These are phyloP conservation scores for Pseudopithomyces maydicus DNA, from an alignment of 2,329 filamentous ascomycete species.

Conservation along the genomic window DNA sequence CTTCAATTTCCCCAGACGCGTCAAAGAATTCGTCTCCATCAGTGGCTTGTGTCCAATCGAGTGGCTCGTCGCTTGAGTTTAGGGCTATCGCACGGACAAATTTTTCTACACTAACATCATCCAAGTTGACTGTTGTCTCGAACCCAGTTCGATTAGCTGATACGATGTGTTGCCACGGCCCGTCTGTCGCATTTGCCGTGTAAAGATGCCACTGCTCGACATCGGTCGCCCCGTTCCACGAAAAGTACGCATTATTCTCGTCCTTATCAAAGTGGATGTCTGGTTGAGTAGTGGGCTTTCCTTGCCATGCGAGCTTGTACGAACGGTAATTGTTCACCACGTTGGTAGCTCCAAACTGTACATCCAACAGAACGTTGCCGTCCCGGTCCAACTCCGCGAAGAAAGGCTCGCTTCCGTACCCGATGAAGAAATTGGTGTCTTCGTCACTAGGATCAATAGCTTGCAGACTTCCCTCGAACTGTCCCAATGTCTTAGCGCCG, in stretches of 20 bases:
- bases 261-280: conserved; percentile 19
- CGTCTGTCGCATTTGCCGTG: conserved; percentile 19
- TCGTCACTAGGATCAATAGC: conserved; percentile 30
- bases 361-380: conserved; percentile 49
- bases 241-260: conserved; percentile 21
- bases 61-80: background rate
- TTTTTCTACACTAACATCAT: conserved; percentile 6
- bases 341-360: conserved; percentile 47
- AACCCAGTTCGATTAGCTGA: conserved; percentile 18
- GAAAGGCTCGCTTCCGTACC: conserved; percentile 55
- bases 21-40: background rate
- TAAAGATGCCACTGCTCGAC: conserved; percentile 35
- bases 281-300: conserved; percentile 21
- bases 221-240: conserved; percentile 35
- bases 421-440: conserved; percentile 53
- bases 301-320: conserved; percentile 32
- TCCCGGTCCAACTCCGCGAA: conserved; percentile 53
- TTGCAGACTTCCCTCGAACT: conserved; percentile 49
- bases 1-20: background rate
- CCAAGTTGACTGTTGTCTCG: conserved; percentile 17
- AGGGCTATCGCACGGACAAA: conserved; percentile 21
- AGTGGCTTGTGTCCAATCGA: background rate
- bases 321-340: conserved; percentile 45
- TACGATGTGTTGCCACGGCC: conserved; percentile 18
- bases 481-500: conserved; percentile 42